A percentile compares a stretch with the other conserved stretches of the same genome.
Evolutionary conservation across 345 rosid genomes (phyloP).

Genomic region (Ceriops tagal): DNA sequence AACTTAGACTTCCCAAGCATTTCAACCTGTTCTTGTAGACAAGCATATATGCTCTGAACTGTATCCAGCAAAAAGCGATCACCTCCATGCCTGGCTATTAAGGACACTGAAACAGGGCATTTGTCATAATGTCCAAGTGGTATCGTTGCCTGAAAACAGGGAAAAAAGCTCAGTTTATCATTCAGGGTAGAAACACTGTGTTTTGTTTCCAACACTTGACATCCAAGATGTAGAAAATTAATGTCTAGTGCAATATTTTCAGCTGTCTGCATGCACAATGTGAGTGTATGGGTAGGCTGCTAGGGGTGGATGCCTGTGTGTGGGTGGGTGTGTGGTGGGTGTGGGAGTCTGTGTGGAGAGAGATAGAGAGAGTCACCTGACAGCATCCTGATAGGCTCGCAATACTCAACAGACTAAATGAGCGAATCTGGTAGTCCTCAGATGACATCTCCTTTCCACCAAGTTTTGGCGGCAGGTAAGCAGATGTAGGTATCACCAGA

Average conservation of each 20-base stretch:
- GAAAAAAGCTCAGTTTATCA: neutral
- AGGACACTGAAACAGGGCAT: conserved; percentile 76
- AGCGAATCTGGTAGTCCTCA: conserved; percentile 59
- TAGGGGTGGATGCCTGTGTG: too few species aligned
- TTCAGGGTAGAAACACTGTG: too few species aligned
- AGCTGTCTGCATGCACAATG: too few species aligned
- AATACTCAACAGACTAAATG: conserved; percentile 67
- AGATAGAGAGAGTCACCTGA: conserved; percentile 56
- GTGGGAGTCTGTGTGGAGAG: neutral
- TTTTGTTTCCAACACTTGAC: too few species aligned
- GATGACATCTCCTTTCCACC: conserved; percentile 69
- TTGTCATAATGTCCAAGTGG: conserved; percentile 70
- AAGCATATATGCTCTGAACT: conserved; percentile 55
- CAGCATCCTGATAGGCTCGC: conserved; percentile 97
- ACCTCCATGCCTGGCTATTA: conserved; percentile 76
- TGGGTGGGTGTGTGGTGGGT: too few species aligned
- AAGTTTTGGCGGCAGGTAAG: conserved; percentile 76
- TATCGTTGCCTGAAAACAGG: conserved; percentile 57
- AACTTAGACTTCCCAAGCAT: conserved; percentile 46
- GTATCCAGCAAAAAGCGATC: conserved; percentile 87
- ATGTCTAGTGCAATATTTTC: too few species aligned
- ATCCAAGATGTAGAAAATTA: too few species aligned
- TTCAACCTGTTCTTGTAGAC: conserved; percentile 67
- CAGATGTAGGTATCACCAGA: conserved; percentile 77
- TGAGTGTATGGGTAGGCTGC: too few species aligned